Conservation (phyloP, 805 yeast genomes). For the Candida pseudofarinosa region DNA sequence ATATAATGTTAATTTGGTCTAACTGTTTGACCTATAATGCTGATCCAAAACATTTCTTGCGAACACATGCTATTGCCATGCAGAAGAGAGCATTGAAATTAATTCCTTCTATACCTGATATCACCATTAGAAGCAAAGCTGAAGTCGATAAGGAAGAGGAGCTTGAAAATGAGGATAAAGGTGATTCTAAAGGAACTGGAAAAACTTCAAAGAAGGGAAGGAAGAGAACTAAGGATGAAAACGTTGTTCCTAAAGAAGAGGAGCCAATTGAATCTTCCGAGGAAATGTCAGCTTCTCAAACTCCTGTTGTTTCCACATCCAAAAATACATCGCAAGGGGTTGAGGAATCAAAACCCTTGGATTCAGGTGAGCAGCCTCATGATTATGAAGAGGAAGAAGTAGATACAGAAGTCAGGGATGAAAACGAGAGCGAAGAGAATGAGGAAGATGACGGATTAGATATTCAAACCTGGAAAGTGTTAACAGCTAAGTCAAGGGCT, state of each 20-base stretch:
- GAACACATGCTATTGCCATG: constrained; percentile 95
- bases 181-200: constrained; percentile 28
- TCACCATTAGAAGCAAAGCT: constrained; percentile 65
- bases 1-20: constrained; percentile 90
- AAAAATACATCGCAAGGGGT: constrained; percentile 13
- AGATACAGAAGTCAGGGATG: constrained; percentile 40
- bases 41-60: constrained; percentile 86
- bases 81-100: constrained; percentile 77
- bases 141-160: constrained; percentile 68
- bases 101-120: constrained; percentile 85
- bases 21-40: constrained; percentile 91
- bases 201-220: constrained; percentile 39
- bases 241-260: constrained; percentile 26
- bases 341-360: constrained; percentile 19
- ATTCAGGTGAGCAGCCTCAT: constrained; percentile 22
- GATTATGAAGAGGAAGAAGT: constrained; percentile 35
- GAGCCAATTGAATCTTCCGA: constrained; percentile 15
- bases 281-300: constrained; percentile 7
- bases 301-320: constrained; percentile 3
- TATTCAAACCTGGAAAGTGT: constrained; percentile 75
- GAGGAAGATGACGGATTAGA: constrained; percentile 74
- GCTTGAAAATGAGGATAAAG: constrained; percentile 16
- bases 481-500: constrained; percentile 76
- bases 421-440: constrained; percentile 40
- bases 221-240: constrained; percentile 34